Conservation (phyloP, 2,329 filamentous ascomycete species). For the Cladosporium sp. region DNA sequence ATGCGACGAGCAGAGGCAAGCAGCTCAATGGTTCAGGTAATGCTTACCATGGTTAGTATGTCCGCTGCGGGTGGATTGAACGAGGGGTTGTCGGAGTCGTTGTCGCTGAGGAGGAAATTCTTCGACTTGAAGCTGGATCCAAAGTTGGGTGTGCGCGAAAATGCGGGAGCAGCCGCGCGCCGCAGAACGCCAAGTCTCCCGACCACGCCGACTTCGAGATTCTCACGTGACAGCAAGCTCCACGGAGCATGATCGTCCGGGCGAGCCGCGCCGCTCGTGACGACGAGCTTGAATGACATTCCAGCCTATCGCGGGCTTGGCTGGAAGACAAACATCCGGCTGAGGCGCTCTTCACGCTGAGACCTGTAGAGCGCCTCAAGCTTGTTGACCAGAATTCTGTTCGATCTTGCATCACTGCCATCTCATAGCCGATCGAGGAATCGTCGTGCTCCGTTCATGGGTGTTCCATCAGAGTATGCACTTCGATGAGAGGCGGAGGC, state of each 20-base stretch:
- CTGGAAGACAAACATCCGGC: neutral
- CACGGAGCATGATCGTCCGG: neutral
- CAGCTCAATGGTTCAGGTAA: constrained; percentile 14
- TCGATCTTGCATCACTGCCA: too few relatives aligned
- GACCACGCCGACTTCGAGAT: neutral
- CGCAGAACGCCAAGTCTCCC: neutral
- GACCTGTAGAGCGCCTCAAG: neutral
- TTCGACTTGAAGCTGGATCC: neutral
- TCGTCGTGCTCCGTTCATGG: neutral
- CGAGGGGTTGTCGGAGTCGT: constrained; percentile 11
- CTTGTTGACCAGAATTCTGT: too few relatives aligned
- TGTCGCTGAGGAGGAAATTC: constrained; percentile 11
- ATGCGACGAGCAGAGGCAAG: constrained; percentile 16
- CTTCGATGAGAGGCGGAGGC: constrained; percentile 5
- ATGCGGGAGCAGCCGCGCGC: neutral
- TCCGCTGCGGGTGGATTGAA: constrained; percentile 5
- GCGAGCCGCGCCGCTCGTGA: neutral
- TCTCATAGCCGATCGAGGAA: neutral
- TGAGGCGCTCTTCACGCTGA: neutral
- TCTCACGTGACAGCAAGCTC: neutral
- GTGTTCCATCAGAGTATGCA: constrained; percentile 5
- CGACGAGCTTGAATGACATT: neutral
- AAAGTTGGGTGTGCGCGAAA: neutral
- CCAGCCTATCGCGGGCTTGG: neutral
- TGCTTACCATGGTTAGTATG: constrained; percentile 20